phyloP scores from a whole-genome alignment of 2,329 filamentous ascomycete species.

The Nemania sp. region DNA sequence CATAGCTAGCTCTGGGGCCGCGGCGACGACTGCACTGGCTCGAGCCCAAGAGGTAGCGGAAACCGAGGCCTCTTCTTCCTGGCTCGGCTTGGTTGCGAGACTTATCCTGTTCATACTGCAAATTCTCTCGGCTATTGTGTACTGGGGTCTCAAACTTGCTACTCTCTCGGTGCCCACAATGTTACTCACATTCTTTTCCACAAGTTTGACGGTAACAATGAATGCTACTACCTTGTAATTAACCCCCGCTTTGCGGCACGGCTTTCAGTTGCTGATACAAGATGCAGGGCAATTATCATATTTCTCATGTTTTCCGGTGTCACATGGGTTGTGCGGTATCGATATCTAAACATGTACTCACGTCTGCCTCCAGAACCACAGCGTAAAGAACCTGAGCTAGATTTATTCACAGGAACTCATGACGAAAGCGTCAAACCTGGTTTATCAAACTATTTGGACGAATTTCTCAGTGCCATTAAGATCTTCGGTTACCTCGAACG shows the following conservation, averaged over 20 bases:
- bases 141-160: conserved; percentile 81
- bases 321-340: conserved; percentile 93
- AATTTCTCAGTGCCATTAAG: conserved; percentile 97
- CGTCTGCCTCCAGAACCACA: conserved; percentile 91
- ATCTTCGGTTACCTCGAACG: conserved; percentile 97
- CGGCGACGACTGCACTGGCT: conserved; percentile 31
- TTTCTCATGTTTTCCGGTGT: conserved; percentile 82
- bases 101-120: conserved; percentile 59
- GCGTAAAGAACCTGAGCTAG: conserved; percentile 92
- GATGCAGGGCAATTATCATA: conserved; percentile 55
- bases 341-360: conserved; percentile 96
- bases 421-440: conserved; percentile 89
- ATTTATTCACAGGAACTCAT: conserved; percentile 90
- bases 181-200: conserved; percentile 62
- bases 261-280: conserved; percentile 44
- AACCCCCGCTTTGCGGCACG: conserved; percentile 1
- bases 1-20: conserved; percentile 31
- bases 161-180: conserved; percentile 89
- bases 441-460: conserved; percentile 93
- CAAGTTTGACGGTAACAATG: conserved; percentile 96
- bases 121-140: conserved; percentile 61
- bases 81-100: conserved; percentile 61
- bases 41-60: conserved; percentile 32
- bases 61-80: conserved; percentile 44
- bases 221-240: conserved; percentile 92